Evolutionary conservation across 83 land plant genomes (phyloP), one percentile per base, ranked within the genome.

Genomic region (Diphasiastrum complanatum): DNA sequence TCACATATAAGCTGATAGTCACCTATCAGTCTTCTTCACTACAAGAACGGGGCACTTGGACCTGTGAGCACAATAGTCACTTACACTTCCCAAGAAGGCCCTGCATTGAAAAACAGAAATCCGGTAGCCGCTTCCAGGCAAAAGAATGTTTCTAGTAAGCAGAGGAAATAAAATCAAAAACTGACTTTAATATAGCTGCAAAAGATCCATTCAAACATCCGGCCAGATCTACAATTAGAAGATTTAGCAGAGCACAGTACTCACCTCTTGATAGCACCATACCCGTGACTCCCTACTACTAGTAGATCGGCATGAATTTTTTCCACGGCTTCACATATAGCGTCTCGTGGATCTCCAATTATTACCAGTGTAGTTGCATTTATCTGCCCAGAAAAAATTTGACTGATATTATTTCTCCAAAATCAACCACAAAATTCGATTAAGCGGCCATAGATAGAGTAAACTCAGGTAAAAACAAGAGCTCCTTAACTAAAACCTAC

Each of bases 271-370:
- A 83, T 18, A 47, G 73, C 68, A 28, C 75, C 72, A n/a, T 63
- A 61, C 23, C 86, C 74, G 52, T 66, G 80, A 64, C 75, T 75
- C 8, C 86, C 86, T 27, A 83, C 0, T 6, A 79, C 64, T 41
- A 83, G 77, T 19, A 83, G 53, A 23, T 76, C 60, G 30, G 81
- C 41, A 37, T 73, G 45, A 0, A 61, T 53, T 60, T 76, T 84
- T 23, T 81, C 80, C n/a, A 65, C 82, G 6, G 80, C 74, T 26
- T 67, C 72, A 68, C 88, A 84, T 66, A 84, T 81, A 37, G 51
- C 67, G 10, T 62, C 79, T 57, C 65, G 73, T 10, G 88, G 80
- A 51, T 81, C 82, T 51, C 85, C 85, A 1, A 55, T 56, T 27
- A 78, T 82, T 18, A 49, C 43, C 12, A 76, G 6, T 14, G 71